phyloP scores from a whole-genome alignment of 148 eudicot genomes.

The Dysphania ambrosioides region DNA sequence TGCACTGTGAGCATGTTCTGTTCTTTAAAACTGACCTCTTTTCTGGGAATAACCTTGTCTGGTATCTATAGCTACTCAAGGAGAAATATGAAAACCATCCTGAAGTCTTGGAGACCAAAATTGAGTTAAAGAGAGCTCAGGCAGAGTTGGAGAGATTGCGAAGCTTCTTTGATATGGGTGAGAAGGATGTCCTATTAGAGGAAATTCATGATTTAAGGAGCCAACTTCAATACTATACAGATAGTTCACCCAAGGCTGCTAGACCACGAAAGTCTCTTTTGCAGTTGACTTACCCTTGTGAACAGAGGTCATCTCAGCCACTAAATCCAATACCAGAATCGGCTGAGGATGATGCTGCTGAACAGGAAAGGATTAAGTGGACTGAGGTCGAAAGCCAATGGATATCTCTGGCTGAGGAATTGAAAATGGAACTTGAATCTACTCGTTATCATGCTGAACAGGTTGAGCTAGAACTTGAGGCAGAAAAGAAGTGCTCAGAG shows the following conservation, averaged over 20 bases:
- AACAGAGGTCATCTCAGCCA: constrained; percentile 38
- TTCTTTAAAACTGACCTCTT: neutral
- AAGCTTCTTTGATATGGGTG: constrained; percentile 89
- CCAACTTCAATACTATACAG: constrained; percentile 72
- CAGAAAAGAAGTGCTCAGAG: constrained; percentile 75
- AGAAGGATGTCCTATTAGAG: constrained; percentile 83
- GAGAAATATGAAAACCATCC: constrained; percentile 91
- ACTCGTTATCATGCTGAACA: constrained; percentile 48
- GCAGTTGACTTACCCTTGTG: constrained; percentile 55
- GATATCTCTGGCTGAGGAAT: constrained; percentile 77
- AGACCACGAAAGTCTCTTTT: constrained; percentile 42
- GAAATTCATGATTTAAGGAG: constrained; percentile 83
- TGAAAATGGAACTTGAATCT: constrained; percentile 71
- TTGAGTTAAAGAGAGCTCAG: constrained; percentile 68
- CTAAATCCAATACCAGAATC: constrained; percentile 48
- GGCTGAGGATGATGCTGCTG: constrained; percentile 41
- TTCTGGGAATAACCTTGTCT: neutral
- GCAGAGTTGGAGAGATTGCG: constrained; percentile 71
- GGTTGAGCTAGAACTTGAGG: constrained; percentile 62
- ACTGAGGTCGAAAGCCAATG: constrained; percentile 82
- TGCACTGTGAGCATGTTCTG: neutral
- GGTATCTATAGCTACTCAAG: constrained; percentile 57
- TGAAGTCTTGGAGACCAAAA: constrained; percentile 65
- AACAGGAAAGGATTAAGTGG: constrained; percentile 65
- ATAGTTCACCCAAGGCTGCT: constrained; percentile 45